phyloP scores from a whole-genome alignment of 345 rosid genomes.

The Erodium maritimum region DNA sequence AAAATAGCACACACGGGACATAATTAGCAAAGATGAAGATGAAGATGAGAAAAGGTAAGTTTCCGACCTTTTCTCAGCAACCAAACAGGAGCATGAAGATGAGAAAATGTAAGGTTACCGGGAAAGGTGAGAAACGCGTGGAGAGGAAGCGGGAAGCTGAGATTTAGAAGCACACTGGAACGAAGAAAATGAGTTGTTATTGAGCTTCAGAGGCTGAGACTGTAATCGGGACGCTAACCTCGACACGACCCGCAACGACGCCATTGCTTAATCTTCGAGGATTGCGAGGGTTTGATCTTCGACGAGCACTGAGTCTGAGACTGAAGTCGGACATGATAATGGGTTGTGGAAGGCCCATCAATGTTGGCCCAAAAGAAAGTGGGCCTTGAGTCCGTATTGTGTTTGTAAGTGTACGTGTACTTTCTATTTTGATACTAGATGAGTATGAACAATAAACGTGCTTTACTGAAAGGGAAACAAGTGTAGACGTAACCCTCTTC shows the following conservation, averaged over 20 bases:
- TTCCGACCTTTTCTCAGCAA: background rate
- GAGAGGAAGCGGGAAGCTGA: background rate
- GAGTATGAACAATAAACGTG: too few species aligned
- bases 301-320: too few species aligned
- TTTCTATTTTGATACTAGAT: too few species aligned
- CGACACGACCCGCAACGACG: background rate
- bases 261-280: background rate
- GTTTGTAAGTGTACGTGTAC: too few species aligned
- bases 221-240: background rate
- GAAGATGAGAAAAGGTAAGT: background rate
- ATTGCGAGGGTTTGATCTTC: background rate
- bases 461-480: too few species aligned
- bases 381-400: too few species aligned
- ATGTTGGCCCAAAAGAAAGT: too few species aligned
- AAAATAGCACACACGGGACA: background rate
- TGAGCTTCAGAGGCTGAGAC: background rate
- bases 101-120: constrained; percentile 16
- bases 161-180: background rate
- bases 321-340: too few species aligned
- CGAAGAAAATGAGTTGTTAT: background rate
- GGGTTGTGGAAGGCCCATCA: too few species aligned
- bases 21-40: background rate
- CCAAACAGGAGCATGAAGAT: background rate
- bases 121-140: constrained; percentile 4
- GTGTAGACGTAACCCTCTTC: too few species aligned